Evolutionary conservation across 176 grass and related monocot species (phyloP), one percentile per base, ranked within the genome.

Genomic region (Zoysia japonica): DNA sequence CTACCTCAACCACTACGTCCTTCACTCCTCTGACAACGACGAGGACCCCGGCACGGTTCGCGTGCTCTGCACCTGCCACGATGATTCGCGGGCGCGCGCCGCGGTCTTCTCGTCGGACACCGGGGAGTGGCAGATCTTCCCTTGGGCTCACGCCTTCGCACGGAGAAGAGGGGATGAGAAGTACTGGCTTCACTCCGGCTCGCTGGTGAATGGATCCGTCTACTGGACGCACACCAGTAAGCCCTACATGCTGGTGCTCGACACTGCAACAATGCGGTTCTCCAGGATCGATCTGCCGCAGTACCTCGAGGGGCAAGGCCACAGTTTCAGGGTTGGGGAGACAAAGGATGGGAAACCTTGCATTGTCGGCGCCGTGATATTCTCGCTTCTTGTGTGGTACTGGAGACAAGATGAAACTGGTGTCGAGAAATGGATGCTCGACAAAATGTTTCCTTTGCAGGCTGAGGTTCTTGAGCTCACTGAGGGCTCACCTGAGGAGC

Each of bases 281-380:
- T 61, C 19, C 9, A 19, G 59, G 59, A 61, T 61, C 59, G 20
- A 61, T 35, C 59, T 61, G 59, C 59, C 59, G 9, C 20, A 35
- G 9, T 61, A 61, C 59, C 59, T 61, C 59, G 36, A 35, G 59
- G 59, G 19, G 20, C 59, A 61, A 61, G 59, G 59, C 59, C 59
- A 61, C 19, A 61, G 20, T 36, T 61, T 61, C 59, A 44, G 11
- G 73, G 16, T 59, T 44, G 73, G 73, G 11, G 59, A 76, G 41
- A 37, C 73, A 41, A 47, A 76, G 42, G 73, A 76, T 76, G 73
- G 73, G 19, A 13, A 28, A 12, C 73, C 42, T n/a, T 76, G 73
- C 41, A 76, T 76, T 43, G 73, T 76, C 3, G 42, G 38, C 10
- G 42, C 7, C 8, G 70, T 15, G 37, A 20, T 61, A 35, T 61